A percentile compares a stretch with the other conserved stretches of the same genome.
Conservation (phyloP, 495 filamentous ascomycete species). For the Penicillium manginii region DNA sequence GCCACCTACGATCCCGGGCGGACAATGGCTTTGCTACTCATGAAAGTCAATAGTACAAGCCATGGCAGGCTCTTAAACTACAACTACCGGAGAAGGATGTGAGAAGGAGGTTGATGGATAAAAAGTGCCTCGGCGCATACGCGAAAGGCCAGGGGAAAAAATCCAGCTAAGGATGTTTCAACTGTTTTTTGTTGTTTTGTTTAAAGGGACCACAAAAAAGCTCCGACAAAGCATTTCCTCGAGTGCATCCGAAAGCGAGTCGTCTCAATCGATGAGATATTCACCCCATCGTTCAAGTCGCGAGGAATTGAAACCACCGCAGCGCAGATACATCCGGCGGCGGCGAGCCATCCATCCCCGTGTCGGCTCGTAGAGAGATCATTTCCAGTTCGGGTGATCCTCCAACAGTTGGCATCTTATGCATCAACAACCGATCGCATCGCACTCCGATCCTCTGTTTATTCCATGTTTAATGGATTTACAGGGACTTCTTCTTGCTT, state of each 20-base stretch:
- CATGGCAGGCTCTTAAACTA: not conserved
- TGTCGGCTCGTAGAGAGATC: slow-evolving; percentile 45
- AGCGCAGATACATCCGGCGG: slow-evolving; percentile 12
- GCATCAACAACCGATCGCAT: slow-evolving; percentile 37
- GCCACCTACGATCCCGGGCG: not conserved
- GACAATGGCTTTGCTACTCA: not conserved
- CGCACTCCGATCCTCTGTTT: slow-evolving; percentile 36
- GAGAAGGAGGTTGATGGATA: not conserved
- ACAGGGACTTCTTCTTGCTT: slow-evolving; percentile 65
- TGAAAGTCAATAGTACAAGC: not conserved
- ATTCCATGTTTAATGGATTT: slow-evolving; percentile 39
- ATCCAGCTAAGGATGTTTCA: slow-evolving; percentile 39
- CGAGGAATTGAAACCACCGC: slow-evolving; percentile 26
- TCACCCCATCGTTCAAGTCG: slow-evolving; percentile 35
- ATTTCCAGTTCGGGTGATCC: slow-evolving; percentile 27
- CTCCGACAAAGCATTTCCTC: slow-evolving; percentile 40
- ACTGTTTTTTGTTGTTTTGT: slow-evolving; percentile 51
- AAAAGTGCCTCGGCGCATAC: slow-evolving; percentile 3
- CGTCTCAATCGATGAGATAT: slow-evolving; percentile 31
- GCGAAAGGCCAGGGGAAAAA: slow-evolving; percentile 10
- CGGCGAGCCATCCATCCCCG: slow-evolving; percentile 26
- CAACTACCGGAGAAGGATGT: not conserved
- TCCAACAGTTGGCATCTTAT: slow-evolving; percentile 40
- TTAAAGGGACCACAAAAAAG: slow-evolving; percentile 38
- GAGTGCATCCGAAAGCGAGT: slow-evolving; percentile 42